Evolutionary conservation across 805 yeast species (phyloP).

Genomic region (Candida ponderosae): DNA sequence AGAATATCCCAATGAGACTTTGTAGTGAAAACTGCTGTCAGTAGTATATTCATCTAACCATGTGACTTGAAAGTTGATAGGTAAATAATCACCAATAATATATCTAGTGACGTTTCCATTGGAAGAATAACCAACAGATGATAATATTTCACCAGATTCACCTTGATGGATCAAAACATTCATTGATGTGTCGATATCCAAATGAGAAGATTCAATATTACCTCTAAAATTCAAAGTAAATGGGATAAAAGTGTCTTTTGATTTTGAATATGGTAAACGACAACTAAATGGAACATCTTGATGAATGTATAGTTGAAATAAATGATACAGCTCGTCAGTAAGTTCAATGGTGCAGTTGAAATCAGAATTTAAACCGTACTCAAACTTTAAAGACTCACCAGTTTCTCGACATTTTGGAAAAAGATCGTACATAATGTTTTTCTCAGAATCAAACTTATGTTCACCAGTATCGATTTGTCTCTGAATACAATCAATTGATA

Average conservation of each 20-base stretch:
- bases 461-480: conserved; percentile 73
- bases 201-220: conserved; percentile 54
- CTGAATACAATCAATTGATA: conserved; percentile 52
- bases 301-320: conserved; percentile 69
- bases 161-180: conserved; percentile 40
- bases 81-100: conserved; percentile 58
- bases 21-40: conserved; percentile 6
- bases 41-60: conserved; percentile 34
- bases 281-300: conserved; percentile 74
- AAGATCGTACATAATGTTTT: conserved; percentile 45
- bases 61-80: conserved; percentile 47
- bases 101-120: conserved; percentile 54
- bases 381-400: conserved; percentile 46
- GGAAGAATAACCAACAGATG: conserved; percentile 52
- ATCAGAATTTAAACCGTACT: conserved; percentile 41
- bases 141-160: conserved; percentile 32
- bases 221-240: conserved; percentile 60
- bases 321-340: conserved; percentile 59
- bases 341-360: conserved; percentile 54
- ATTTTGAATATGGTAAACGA: conserved; percentile 38
- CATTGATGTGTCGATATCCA: conserved; percentile 54
- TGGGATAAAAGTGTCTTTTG: conserved; percentile 40
- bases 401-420: conserved; percentile 65
- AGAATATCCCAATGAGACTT: conserved; percentile 5
- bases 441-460: conserved; percentile 56